Evolutionary conservation across 2,329 filamentous ascomycete genomes (phyloP).

Genomic region (Ramularia endophylla): DNA sequence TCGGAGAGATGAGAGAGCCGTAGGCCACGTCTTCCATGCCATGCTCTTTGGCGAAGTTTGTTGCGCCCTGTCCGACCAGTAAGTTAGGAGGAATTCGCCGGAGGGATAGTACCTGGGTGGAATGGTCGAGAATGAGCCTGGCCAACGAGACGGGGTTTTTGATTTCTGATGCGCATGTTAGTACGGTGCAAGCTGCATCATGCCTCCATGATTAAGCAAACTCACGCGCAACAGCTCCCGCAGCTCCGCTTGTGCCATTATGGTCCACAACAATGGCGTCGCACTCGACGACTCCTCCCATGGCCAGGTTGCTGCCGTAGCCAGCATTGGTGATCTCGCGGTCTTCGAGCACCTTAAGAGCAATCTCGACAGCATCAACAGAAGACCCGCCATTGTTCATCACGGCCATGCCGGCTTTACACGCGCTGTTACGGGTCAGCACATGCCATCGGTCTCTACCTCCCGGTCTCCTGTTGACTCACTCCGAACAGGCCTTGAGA

Average conservation of each 20-base stretch:
- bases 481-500: conserved; percentile 83
- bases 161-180: conserved; percentile 55
- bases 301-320: conserved; percentile 88
- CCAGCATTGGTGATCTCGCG: conserved; percentile 95
- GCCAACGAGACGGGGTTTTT: conserved; percentile 89
- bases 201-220: conserved; percentile 23
- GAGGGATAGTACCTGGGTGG: conserved; percentile 70
- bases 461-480: conserved; percentile 37
- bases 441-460: too few relatives aligned
- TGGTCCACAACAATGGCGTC: conserved; percentile 94
- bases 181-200: not conserved
- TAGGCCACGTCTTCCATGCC: conserved; percentile 68
- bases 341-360: conserved; percentile 83
- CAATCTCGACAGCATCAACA: conserved; percentile 82
- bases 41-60: conserved; percentile 75
- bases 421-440: conserved; percentile 56
- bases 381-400: conserved; percentile 73
- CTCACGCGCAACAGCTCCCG: conserved; percentile 84
- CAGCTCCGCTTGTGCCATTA: conserved; percentile 82
- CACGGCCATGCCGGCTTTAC: conserved; percentile 74
- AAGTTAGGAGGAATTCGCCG: conserved; percentile 89
- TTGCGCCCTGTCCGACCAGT: conserved; percentile 78
- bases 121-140: conserved; percentile 72
- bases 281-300: conserved; percentile 87
- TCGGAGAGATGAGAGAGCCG: conserved; percentile 72